phyloP scores from a whole-genome alignment of 208 protist genomes.

The Wallacemonas rigidus region DNA sequence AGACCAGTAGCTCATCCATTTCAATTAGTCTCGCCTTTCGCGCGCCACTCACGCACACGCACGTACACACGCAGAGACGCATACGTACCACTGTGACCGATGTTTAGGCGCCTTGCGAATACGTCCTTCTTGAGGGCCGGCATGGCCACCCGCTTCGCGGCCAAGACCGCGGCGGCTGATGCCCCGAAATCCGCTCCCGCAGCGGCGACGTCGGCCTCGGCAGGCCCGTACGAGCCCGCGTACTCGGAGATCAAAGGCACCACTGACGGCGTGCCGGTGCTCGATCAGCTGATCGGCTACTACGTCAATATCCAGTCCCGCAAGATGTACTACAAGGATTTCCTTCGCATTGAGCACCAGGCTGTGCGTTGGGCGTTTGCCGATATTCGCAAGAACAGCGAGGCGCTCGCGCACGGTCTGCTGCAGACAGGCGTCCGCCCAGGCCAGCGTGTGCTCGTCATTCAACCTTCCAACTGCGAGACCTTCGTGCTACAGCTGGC shows the following conservation, averaged over 20 bases:
- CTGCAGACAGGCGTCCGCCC: slow-evolving; percentile 89
- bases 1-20: not conserved
- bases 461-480: slow-evolving; percentile 92
- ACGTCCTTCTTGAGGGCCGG: slow-evolving; percentile 19
- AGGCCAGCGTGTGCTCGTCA: slow-evolving; percentile 81
- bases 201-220: slow-evolving; percentile 46
- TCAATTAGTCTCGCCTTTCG: not conserved
- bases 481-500: slow-evolving; percentile 90
- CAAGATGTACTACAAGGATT: slow-evolving; percentile 94
- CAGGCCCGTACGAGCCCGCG: slow-evolving; percentile 60
- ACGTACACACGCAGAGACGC: not conserved
- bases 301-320: slow-evolving; percentile 94
- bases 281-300: slow-evolving; percentile 92
- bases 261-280: slow-evolving; percentile 53
- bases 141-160: slow-evolving; percentile 34
- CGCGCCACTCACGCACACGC: not conserved
- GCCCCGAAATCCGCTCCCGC: slow-evolving; percentile 43
- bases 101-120: slow-evolving; percentile 35
- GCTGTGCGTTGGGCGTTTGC: slow-evolving; percentile 92
- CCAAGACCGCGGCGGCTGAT: slow-evolving; percentile 21
- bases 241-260: slow-evolving; percentile 84
- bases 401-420: slow-evolving; percentile 89
- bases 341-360: slow-evolving; percentile 93
- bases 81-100: slow-evolving; percentile 17
- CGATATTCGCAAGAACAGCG: slow-evolving; percentile 93